Evolutionary conservation across 495 filamentous ascomycete genomes (phyloP), one percentile per base, ranked within the genome.

Genomic region (Neurospora sp.): DNA sequence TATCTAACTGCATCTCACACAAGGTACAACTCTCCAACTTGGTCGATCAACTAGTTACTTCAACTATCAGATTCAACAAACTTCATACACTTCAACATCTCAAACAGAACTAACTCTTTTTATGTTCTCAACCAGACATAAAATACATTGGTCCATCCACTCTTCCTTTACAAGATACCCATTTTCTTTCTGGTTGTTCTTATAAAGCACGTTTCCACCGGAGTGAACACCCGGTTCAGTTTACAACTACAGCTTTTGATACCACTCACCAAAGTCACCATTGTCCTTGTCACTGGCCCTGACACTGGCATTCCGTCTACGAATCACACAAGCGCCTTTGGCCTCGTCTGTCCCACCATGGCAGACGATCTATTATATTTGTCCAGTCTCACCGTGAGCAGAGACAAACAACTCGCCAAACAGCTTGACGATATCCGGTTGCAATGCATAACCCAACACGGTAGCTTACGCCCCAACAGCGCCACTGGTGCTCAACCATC

Each of bases 371-470:
- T 35, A 18, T 66, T 66, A 66, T 66, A 66, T 66, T 18, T 37
- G 53, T 75, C 76, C n/a, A 74, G 72, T 22, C 69, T 78, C 40
- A 69, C 73, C 35, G 75, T 72, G 35, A 66, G 69, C 59, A 79
- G 70, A 66, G 66, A 69, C 46, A 66, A 71, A n/a, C 37, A 76
- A 35, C 74, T 80, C 35, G 68, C 70, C 66, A 22, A 68, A n/a
- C 66, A 73, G 59, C 75, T 71, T 9, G 69, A 71, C 0, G 69
- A 70, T 20, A 76, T 79, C 38, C 53, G 68, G 5, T 44, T 75
- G 53, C 61, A 61, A 35, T 79, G 82, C 74, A 73, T 74, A 61
- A 73, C 77, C 8, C 70, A 78, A 38, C 79, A 79, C 66, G 69
- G 73, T 46, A 61, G 59, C n/a, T 66, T 37, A 14, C 48, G 48